A percentile compares a stretch with the other conserved stretches of the same genome.
phyloP scores from a whole-genome alignment of 768 basidiomycete species.

The Russula emetica region DNA sequence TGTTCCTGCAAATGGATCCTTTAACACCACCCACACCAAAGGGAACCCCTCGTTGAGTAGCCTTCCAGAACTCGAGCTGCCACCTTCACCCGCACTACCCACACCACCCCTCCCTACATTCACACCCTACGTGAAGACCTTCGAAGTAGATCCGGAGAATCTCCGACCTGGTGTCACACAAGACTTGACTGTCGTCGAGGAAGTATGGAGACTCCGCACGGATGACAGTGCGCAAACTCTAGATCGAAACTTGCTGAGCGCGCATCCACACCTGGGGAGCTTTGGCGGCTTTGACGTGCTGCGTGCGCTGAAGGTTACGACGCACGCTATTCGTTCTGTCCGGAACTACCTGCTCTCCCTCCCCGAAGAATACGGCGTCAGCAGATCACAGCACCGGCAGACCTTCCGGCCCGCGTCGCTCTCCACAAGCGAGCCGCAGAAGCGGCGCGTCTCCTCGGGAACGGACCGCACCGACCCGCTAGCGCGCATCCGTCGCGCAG shows the following conservation, averaged over 20 bases:
- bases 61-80: slow-evolving; percentile 55
- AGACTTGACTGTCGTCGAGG: slow-evolving; percentile 63
- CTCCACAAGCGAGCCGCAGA: slow-evolving; percentile 35
- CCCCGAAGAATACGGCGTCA: slow-evolving; percentile 53
- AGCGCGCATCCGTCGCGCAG: slow-evolving; percentile 65
- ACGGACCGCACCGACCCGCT: slow-evolving; percentile 53
- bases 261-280: slow-evolving; percentile 6
- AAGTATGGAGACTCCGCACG: slow-evolving; percentile 53
- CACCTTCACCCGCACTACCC: slow-evolving; percentile 63
- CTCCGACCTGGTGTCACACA: slow-evolving; percentile 73
- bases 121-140: slow-evolving; percentile 56
- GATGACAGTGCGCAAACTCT: not conserved
- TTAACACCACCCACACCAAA: slow-evolving; percentile 28
- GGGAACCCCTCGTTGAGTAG: slow-evolving; percentile 42
- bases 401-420: slow-evolving; percentile 54
- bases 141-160: slow-evolving; percentile 71
- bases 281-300: slow-evolving; percentile 54
- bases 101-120: slow-evolving; percentile 42
- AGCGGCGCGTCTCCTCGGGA: slow-evolving; percentile 36
- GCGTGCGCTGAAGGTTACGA: slow-evolving; percentile 69
- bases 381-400: slow-evolving; percentile 32
- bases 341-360: slow-evolving; percentile 80
- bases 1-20: slow-evolving; percentile 72
- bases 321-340: slow-evolving; percentile 73
- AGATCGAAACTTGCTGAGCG: slow-evolving; percentile 17